Base-by-base conservation (phyloP, 208 protist species). In the Trypanosoma mega region DNA sequence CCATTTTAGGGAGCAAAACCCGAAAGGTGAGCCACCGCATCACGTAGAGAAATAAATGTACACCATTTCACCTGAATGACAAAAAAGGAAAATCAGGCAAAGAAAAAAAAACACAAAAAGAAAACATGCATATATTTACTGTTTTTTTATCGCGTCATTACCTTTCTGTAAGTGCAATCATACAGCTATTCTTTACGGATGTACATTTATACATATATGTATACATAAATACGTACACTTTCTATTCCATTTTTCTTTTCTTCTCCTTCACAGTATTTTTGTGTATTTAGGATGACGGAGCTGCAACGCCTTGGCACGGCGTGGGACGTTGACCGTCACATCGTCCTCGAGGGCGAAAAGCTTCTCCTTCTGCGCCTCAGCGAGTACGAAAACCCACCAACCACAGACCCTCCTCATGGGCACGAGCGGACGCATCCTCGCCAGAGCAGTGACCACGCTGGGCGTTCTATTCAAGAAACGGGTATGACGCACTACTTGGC, bases 271-370 rank as follows among this genome's bases (percentile, higher is more conserved):
- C 34, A 16, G 6, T 6, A 16, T 16, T 39, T 12, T 39, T 50
- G 9, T 50, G 9, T 29, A 18, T 23, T 16, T 16, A 2, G 8
- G 7, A 72, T 84, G 76, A 44, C 69, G 14, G 76, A 74, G 24
- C 47, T 90, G 29, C n/a, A 58, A 39, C 75, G 68, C 21, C 39
- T 94, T 48, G 61, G 74, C 46, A 82, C 64, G n/a, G 84, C 87
- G 9, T 94, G 87, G 84, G 87, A 94, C 43, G 87, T 94, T 24
- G 87, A 94, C 55, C 81, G 87, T 1, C 79, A 76, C 52, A 94
- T 94, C 52, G 87, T 94, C 0, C 77, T 94, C 18, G 83, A 90
- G 56, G 82, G 76, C 24, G 87, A 94, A 14, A 94, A 88, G 64
- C 65, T 94, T 3, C 79, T 94, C 23, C 43, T 85, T 1, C 41